Percentiles rank a stretch among this genome's conserved stretches.
These are phyloP conservation scores for Globisporangium barbulae DNA, from an alignment of 352 stramenopile species.

Conservation along the genomic window DNA sequence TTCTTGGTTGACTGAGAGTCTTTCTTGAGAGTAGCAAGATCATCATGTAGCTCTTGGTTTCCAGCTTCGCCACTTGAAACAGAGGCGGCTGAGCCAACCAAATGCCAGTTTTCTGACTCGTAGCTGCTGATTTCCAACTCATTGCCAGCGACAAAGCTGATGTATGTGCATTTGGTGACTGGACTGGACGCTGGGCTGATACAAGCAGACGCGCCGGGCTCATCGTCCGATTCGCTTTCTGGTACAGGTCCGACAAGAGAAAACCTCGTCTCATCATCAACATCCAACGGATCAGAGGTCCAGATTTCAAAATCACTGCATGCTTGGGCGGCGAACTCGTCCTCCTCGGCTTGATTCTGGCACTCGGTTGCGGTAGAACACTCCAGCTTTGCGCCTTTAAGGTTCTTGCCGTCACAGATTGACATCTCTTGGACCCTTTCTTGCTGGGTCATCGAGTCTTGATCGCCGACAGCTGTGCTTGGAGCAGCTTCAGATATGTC, in stretches of 20 bases:
- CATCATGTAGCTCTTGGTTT: neutral
- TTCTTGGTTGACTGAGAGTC: neutral
- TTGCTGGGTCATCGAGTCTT: neutral
- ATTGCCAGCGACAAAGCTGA: neutral
- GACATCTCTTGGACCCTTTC: neutral
- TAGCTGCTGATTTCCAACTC: neutral
- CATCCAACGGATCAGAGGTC: neutral
- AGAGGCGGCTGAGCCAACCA: neutral
- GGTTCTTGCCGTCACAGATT: neutral
- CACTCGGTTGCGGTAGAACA: neutral
- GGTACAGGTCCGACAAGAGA: neutral
- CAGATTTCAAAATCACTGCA: neutral
- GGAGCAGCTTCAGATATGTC: neutral
- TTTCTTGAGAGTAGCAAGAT: neutral
- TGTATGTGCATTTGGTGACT: neutral
- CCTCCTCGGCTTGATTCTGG: neutral
- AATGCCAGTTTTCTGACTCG: neutral
- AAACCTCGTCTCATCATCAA: neutral
- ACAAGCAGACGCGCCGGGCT: neutral
- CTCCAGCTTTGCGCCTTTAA: neutral
- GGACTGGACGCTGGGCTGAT: conserved; percentile 1
- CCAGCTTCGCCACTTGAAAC: neutral
- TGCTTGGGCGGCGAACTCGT: neutral
- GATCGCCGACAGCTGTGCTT: neutral
- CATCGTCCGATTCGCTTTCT: neutral